phyloP scores from a whole-genome alignment of 2,329 filamentous ascomycete species.

The Furcasterigmium furcatum region DNA sequence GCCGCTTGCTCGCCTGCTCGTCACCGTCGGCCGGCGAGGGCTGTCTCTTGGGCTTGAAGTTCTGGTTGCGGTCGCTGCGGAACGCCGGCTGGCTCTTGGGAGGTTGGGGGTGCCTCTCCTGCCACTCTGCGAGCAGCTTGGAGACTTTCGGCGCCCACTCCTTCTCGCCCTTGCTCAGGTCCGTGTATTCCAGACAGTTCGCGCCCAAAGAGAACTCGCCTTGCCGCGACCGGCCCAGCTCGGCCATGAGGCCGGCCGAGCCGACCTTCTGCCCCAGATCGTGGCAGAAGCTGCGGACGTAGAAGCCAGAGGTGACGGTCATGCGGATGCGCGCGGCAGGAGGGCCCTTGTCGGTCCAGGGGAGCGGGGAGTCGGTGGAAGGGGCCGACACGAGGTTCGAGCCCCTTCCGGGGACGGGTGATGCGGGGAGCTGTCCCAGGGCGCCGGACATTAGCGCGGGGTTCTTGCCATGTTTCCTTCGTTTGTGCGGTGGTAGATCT shows the following conservation, averaged over 20 bases:
- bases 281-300: constrained; percentile 90
- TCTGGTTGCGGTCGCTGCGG: constrained; percentile 9
- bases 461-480: constrained; percentile 25
- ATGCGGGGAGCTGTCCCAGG: constrained; percentile 45
- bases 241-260: constrained; percentile 83
- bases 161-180: constrained; percentile 71
- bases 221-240: constrained; percentile 77
- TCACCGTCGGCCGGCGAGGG: constrained; percentile 4
- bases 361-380: constrained; percentile 44
- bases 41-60: constrained; percentile 4
- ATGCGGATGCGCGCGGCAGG: constrained; percentile 82
- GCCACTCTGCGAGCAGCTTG: constrained; percentile 41
- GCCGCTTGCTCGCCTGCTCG: constrained; percentile 4
- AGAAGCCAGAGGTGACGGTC: constrained; percentile 94
- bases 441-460: constrained; percentile 55
- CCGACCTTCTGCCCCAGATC: constrained; percentile 81
- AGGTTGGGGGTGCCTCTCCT: constrained; percentile 18
- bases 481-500: constrained; percentile 40
- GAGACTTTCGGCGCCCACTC: constrained; percentile 77
- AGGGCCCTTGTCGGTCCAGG: constrained; percentile 60
- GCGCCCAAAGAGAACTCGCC: constrained; percentile 70
- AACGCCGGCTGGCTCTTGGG: constrained; percentile 13
- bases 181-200: constrained; percentile 76
- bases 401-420: constrained; percentile 37
- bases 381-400: constrained; percentile 51